Evolutionary conservation across 1,139 yeast species (phyloP).

Genomic region (Arxiozyma telluris): DNA sequence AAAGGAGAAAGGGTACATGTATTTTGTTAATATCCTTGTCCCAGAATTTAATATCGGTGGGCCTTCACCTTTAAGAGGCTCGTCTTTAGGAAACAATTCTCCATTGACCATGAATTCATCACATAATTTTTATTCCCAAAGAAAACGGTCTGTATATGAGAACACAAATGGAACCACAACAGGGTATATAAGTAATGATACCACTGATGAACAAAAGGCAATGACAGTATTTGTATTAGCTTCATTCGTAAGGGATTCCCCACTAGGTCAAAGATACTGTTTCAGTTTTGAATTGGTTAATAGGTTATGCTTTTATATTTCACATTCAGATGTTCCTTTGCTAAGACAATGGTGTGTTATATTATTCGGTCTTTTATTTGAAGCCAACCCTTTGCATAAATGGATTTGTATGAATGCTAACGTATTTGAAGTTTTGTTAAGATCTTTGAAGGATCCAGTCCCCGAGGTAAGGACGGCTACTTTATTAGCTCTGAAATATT

Average conservation of each 20-base stretch:
- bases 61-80: conserved; percentile 22
- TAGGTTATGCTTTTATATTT: conserved; percentile 59
- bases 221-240: conserved; percentile 90
- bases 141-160: conserved; percentile 14
- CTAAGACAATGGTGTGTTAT: conserved; percentile 88
- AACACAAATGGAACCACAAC: conserved; percentile 13
- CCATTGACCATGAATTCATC: conserved; percentile 28
- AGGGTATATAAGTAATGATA: conserved; percentile 20
- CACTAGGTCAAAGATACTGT: conserved; percentile 72
- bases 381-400: conserved; percentile 65
- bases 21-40: conserved; percentile 68
- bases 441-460: conserved; percentile 71
- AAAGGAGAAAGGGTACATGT: conserved; percentile 84
- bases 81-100: conserved; percentile 19
- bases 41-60: conserved; percentile 37
- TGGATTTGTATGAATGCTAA: conserved; percentile 64
- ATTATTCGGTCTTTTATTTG: conserved; percentile 70
- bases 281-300: conserved; percentile 64
- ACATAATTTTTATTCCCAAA: not conserved
- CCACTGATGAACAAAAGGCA: conserved; percentile 79
- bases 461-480: conserved; percentile 93
- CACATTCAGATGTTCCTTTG: conserved; percentile 71
- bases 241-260: conserved; percentile 70
- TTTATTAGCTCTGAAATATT: conserved; percentile 63
- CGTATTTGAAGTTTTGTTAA: conserved; percentile 46